Evolutionary conservation across 2,329 filamentous ascomycete genomes (phyloP), one percentile per base, ranked within the genome.

Genomic region (Colletotrichum viniferum): DNA sequence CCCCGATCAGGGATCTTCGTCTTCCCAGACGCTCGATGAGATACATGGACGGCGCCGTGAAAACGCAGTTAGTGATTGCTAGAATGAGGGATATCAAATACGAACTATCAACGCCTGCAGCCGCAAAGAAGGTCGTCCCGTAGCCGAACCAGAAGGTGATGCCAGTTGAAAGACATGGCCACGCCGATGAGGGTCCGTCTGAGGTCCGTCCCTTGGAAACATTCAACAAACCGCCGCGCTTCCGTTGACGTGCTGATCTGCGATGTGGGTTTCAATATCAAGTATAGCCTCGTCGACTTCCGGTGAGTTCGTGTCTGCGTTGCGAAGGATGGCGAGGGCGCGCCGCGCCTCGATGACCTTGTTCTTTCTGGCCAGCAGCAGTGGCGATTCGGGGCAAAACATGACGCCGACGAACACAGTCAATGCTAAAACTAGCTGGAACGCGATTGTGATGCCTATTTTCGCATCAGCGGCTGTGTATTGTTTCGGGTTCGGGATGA

Each of bases 201-300:
- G 0, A 43, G 38, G 9, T 43, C 38, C 4, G 38, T 43, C 0
- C 18, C 38, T 43, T 43, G 18, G 3, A 43, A 43, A 0, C 18
- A 43, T 0, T 43, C 38, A 10, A 6, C 18, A 2, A 43, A n/a
- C 0, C 38, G 38, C 1, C 1, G 38, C 38, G 38, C 38, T 43
- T 43, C 38, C 38, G 18, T 43, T 43, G 38, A 43, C 38, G 4
- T 43, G 18, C 38, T 43, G 38, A 6, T 43, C 38, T 43, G 9
- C 38, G 18, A n/a, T 7, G 38, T 43, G 38, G 1, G 8, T 43
- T 43, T 43, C 38, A 2, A 43, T 43, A 1, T 43, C 18, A 43
- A 43, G 38, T 0, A 43, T 43, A 43, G 38, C 38, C 38, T 43
- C 38, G 18, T 43, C 38, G 9, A 43, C 38, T 43, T 43, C 38